These are phyloP conservation scores for Alternaria alternata DNA, from an alignment of 2,329 filamentous ascomycete species.

Conservation along the genomic window DNA sequence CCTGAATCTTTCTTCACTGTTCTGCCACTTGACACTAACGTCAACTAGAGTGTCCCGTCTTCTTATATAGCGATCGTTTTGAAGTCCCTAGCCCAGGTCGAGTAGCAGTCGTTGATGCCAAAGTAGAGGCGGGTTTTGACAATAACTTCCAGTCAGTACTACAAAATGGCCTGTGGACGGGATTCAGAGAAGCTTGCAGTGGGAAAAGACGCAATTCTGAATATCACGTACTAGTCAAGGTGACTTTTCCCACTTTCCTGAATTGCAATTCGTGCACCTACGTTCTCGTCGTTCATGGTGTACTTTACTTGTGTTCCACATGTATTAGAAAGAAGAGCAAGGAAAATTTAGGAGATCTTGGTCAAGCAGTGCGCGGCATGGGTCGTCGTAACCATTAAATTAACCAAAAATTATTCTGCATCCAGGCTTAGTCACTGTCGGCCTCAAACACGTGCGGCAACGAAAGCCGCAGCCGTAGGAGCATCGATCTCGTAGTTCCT, in stretches of 20 bases:
- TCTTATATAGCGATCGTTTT: not conserved
- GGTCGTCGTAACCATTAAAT: not conserved
- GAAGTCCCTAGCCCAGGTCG: not conserved
- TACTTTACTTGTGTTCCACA: not conserved
- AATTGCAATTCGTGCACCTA: too few relatives aligned
- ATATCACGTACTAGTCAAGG: not conserved
- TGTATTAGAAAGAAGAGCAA: not conserved
- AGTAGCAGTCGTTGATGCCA: not conserved
- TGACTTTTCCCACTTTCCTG: not conserved
- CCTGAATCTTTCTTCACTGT: not conserved
- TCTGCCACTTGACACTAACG: not conserved
- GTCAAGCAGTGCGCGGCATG: not conserved
- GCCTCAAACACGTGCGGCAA: slow-evolving; percentile 24
- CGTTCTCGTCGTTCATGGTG: not conserved
- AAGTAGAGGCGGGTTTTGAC: not conserved
- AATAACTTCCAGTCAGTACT: not conserved
- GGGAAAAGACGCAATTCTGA: not conserved
- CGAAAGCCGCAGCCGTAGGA: slow-evolving; percentile 33
- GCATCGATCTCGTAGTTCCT: slow-evolving; percentile 38
- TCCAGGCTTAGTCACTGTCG: not conserved
- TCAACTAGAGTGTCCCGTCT: not conserved
- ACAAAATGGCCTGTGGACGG: not conserved
- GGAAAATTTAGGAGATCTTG: not conserved
- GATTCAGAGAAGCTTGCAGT: not conserved
- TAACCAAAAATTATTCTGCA: not conserved